Evolutionary conservation across 148 eudicot species (phyloP), one percentile per base, ranked within the genome.

Genomic region (Amaranthus palmeri): DNA sequence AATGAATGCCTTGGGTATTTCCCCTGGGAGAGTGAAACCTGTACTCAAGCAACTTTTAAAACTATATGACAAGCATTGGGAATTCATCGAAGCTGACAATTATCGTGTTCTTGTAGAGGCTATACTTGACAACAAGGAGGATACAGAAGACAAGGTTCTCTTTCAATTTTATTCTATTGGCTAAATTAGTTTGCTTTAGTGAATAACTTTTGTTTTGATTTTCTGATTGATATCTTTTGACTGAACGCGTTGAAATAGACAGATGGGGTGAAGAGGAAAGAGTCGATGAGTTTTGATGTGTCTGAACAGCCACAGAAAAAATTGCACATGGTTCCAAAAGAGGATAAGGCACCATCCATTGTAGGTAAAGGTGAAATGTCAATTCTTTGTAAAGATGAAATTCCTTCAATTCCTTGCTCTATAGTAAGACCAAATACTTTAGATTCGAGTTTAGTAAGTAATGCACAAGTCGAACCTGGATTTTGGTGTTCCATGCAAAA

Each of bases 51-150:
- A 78, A 15, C 88, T 91, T 36, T 51, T 81, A 61, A 63, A 73
- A 13, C 44, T 91, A 70, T 91, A 81, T 72, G 81, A 85, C 65
- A 65, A 74, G 47, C 83, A 87, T 6, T 91, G 93, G 95, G 87
- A 82, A 54, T 84, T 88, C 67, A 86, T 88, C 17, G 89, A 88
- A 69, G 86, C 81, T 11, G 86, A 86, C 43, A 81, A 88, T 63
- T 88, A 84, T 64, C 85, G 88, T 54, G 80, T 68, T 53, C 89
- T 91, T 75, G 82, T 79, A 71, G 93, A 89, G 83, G 90, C 95
- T 52, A 84, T 91, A 68, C 86, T 91, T 67, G 93, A 91, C 50
- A 14, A 18, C 46, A 77, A 68, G 60, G 82, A 81, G 10, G 81
- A 79, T 45, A 64, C 15, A 58, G 71, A 67, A 57, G 71, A 74